phyloP scores from a whole-genome alignment of 2,329 filamentous ascomycete species.

The Cercospora brassicicola region DNA sequence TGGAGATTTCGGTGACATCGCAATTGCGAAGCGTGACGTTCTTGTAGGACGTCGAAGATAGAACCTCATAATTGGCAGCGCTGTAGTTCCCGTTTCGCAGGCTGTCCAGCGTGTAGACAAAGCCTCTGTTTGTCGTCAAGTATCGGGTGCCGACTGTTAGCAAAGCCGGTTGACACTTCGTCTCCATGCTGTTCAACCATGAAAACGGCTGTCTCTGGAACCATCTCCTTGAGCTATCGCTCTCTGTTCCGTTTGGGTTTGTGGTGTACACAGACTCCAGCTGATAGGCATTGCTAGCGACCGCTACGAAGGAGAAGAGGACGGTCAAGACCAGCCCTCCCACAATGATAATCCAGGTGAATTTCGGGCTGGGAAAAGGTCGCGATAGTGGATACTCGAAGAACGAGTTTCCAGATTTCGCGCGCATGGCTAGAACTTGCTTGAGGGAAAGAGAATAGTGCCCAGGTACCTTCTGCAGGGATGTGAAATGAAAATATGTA shows the following conservation, averaged over 20 bases:
- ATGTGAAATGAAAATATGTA: background rate
- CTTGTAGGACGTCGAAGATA: slow-evolving; percentile 10
- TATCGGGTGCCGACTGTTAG: slow-evolving; percentile 10
- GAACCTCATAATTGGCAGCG: background rate
- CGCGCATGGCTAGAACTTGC: background rate
- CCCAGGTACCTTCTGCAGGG: background rate
- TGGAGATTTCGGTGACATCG: slow-evolving; percentile 8
- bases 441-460: background rate
- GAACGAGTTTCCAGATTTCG: slow-evolving; percentile 4
- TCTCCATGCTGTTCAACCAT: slow-evolving; percentile 12
- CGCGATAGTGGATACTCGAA: slow-evolving; percentile 14
- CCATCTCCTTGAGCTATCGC: slow-evolving; percentile 7
- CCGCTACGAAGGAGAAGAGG: slow-evolving; percentile 16
- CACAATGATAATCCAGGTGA: slow-evolving; percentile 6
- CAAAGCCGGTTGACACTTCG: slow-evolving; percentile 14
- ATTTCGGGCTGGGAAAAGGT: slow-evolving; percentile 4
- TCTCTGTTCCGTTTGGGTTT: slow-evolving; percentile 10
- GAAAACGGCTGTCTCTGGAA: slow-evolving; percentile 16
- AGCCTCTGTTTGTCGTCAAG: slow-evolving; percentile 12
- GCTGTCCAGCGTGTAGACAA: slow-evolving; percentile 13
- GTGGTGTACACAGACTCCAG: slow-evolving; percentile 14
- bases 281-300: slow-evolving; percentile 16
- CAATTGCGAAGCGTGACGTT: slow-evolving; percentile 9
- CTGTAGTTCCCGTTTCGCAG: background rate
- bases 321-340: slow-evolving; percentile 5